Conservation (phyloP, 2,329 filamentous ascomycete genomes). For the Cryphonectria carpinicola region DNA sequence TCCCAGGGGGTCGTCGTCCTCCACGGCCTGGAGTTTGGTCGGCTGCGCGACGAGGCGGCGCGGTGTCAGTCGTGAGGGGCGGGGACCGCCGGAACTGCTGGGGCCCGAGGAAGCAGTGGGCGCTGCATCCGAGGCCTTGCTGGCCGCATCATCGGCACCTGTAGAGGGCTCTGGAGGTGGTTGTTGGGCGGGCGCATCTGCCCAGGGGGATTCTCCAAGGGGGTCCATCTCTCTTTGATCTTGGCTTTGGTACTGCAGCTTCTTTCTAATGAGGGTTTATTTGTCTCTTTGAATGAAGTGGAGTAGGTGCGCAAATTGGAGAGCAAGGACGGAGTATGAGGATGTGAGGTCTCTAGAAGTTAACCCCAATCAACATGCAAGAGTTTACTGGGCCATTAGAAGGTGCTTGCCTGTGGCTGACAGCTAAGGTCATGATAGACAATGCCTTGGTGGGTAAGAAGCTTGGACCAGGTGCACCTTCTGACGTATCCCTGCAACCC, state of each 20-base stretch:
- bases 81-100: conserved; percentile 36
- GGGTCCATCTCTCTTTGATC: conserved; percentile 47
- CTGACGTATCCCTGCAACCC: conserved; percentile 12
- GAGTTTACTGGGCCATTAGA: background rate
- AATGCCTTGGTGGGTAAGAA: background rate
- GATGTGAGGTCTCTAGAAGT: conserved; percentile 3
- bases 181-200: conserved; percentile 46
- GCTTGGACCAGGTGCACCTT: conserved; percentile 18
- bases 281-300: background rate
- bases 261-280: background rate
- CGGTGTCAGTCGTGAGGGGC: conserved; percentile 51
- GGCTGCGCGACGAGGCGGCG: conserved; percentile 74
- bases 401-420: conserved; percentile 1
- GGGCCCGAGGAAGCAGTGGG: conserved; percentile 38
- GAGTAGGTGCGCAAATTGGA: background rate
- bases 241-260: background rate
- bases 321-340: background rate
- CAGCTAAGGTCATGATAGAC: conserved; percentile 6
- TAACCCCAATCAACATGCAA: background rate
- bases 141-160: conserved; percentile 36
- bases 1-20: conserved; percentile 74
- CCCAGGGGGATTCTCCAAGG: conserved; percentile 59
- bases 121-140: conserved; percentile 37
- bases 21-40: conserved; percentile 76
- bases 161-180: conserved; percentile 36